These are phyloP conservation scores for Glarea lozoyensis DNA, from an alignment of 495 filamentous ascomycete genomes.

Conservation along the genomic window DNA sequence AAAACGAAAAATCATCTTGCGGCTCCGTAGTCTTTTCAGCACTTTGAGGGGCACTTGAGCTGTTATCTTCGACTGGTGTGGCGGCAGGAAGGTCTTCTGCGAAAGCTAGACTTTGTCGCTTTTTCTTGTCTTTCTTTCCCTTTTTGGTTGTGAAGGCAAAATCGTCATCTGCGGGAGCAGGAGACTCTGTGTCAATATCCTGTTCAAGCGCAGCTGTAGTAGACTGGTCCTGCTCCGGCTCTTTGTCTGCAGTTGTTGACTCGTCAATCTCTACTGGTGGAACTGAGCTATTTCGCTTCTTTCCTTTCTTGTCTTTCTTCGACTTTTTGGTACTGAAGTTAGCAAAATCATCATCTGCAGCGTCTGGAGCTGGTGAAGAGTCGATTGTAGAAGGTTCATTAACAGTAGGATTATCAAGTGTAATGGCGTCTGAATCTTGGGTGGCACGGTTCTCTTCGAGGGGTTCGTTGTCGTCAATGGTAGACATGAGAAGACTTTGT, in stretches of 20 bases:
- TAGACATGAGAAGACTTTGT: slow-evolving; percentile 1
- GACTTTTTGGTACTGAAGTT: slow-evolving; percentile 18
- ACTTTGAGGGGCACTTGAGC: no score
- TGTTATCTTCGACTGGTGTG: no score
- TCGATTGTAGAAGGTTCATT: not conserved
- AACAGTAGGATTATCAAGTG: not conserved
- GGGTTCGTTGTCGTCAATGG: not conserved
- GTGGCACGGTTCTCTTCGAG: no score
- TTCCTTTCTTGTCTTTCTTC: slow-evolving; percentile 16
- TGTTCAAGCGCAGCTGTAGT: slow-evolving; percentile 19
- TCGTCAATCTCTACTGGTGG: not conserved
- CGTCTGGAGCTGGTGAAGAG: not conserved
- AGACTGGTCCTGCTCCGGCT: slow-evolving; percentile 8
- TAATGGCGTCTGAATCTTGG: no score
- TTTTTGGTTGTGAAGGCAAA: slow-evolving; percentile 21
- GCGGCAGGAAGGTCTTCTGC: no score
- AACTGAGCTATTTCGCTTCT: not conserved
- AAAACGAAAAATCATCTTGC: slow-evolving; percentile 15
- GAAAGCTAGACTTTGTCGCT: slow-evolving; percentile 9
- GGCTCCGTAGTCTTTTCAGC: not conserved
- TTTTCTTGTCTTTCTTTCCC: slow-evolving; percentile 35
- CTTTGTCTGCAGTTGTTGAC: slow-evolving; percentile 10
- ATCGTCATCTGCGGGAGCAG: slow-evolving; percentile 7
- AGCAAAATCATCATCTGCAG: slow-evolving; percentile 10
- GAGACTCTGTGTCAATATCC: not conserved